A percentile compares a stretch with the other conserved stretches of the same genome.
These are phyloP conservation scores for Trichoderma sp. DNA, from an alignment of 2,329 filamentous ascomycete species.

Conservation along the genomic window DNA sequence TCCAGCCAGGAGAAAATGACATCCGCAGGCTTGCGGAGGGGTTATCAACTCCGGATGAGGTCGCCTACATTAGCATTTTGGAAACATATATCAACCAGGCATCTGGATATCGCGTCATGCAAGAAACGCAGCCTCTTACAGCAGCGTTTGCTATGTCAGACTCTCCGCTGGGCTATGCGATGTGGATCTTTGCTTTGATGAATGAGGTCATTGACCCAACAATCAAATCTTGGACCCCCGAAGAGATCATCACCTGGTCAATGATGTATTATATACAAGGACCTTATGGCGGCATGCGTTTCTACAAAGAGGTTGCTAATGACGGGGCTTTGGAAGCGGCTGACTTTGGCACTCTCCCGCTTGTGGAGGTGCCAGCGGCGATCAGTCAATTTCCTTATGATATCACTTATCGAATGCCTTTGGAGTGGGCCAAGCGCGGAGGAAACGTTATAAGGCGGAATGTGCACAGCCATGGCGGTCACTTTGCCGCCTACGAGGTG, in stretches of 20 bases:
- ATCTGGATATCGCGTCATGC: background rate
- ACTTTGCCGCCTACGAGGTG: background rate
- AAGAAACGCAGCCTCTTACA: background rate
- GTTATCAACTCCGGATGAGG: background rate
- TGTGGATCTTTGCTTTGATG: background rate
- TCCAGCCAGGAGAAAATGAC: background rate
- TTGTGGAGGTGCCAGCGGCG: background rate
- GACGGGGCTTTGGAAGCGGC: background rate
- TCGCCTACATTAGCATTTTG: background rate
- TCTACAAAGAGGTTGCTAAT: background rate
- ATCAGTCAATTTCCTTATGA: conserved; percentile 11
- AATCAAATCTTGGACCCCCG: background rate
- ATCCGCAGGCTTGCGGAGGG: background rate
- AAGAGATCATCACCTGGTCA: conserved; percentile 3
- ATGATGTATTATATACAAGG: conserved; percentile 7
- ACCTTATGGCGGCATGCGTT: background rate
- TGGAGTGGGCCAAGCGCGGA: background rate
- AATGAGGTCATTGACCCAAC: background rate
- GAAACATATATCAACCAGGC: background rate
- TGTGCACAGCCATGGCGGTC: background rate
- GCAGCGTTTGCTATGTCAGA: background rate
- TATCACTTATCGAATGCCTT: background rate
- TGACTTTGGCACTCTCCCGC: background rate
- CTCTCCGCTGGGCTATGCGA: background rate
- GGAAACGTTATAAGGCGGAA: background rate